Conservation (phyloP, 345 rosid genomes). For the Salix arbutifolia region DNA sequence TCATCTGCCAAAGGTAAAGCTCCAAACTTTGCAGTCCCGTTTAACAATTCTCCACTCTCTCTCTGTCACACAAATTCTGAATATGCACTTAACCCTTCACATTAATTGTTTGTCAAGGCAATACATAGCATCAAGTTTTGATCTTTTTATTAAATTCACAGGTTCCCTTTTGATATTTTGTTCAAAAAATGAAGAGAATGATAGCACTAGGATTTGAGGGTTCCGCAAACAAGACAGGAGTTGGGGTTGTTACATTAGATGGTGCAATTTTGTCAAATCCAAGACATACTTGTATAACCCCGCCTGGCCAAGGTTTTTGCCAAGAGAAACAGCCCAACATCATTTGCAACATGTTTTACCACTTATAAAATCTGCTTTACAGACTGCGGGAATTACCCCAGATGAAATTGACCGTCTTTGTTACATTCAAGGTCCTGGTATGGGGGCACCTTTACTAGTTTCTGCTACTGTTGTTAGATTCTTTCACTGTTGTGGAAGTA, state of each 20-base stretch:
- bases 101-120: neutral
- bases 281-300: slow-evolving; percentile 88
- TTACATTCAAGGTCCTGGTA: slow-evolving; percentile 92
- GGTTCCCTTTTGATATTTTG: neutral
- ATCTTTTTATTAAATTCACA: neutral
- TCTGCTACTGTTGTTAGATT: slow-evolving; percentile 66
- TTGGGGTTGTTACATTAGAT: slow-evolving; percentile 77
- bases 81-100: no score
- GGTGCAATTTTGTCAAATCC: slow-evolving; percentile 88
- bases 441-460: slow-evolving; percentile 93
- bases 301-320: slow-evolving; percentile 98
- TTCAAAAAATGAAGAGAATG: slow-evolving; percentile 52
- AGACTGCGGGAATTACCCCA: slow-evolving; percentile 54
- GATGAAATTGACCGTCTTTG: slow-evolving; percentile 83
- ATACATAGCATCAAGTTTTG: neutral
- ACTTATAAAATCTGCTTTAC: slow-evolving; percentile 62
- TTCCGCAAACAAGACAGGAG: slow-evolving; percentile 89
- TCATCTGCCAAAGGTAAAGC: neutral
- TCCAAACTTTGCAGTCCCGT: neutral
- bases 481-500: slow-evolving; percentile 90
- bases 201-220: slow-evolving; percentile 91
- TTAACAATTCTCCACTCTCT: neutral
- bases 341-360: slow-evolving; percentile 80
- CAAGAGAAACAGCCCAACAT: slow-evolving; percentile 91
- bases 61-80: no score